Base-by-base conservation (phyloP, 192 early-diverging fungal genomes). In the Coemansia sp. region DNA sequence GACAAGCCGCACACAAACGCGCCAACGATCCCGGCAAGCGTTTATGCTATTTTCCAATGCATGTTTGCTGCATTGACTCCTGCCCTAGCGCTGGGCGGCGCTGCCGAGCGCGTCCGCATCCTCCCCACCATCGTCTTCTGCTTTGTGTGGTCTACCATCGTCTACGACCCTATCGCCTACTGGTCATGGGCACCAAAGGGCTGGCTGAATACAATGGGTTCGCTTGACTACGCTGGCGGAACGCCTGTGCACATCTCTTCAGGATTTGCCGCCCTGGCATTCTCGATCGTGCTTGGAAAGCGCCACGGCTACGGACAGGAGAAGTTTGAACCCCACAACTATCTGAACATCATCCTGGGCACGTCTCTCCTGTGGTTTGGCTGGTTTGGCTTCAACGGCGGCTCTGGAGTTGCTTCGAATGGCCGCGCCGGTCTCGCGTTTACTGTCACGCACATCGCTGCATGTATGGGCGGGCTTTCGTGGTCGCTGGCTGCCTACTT, bases 331-430 rank as follows among this genome's bases (percentile, higher is more conserved):
- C 93, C 95, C 14, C 93, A 96, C 79, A 93, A 91, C 81, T 89
- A 96, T 77, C 88, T 90, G 70, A 92, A 93, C 79, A 95, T 97
- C 23, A 90, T 95, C 64, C 84, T 97, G 43, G 96, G 93, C 22
- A 90, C 91, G 25, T 85, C 87, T 40, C 85, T 98, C 48, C 84
- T 98, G 53, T 96, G 94, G 93, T 94, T 95, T 59, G 94, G 95
- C 52, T 97, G 95, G 95, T 92, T 93, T 67, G 94, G 93, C 0
- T 98, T 98, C 85, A 97, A 99, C 78, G 95, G 89, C 56, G 96
- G 95, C 43, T 91, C 89, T 36, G 90, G 89, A 13, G 77, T 91
- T 34, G 84, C 86, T 3, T 89, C 90, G 33, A 95, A 92, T 61
- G 66, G 91, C 33, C 89, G 96, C 59, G 93, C 94, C 41, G 92